Percentiles rank a stretch among this genome's conserved stretches.
phyloP scores from a whole-genome alignment of 768 basidiomycete species.

The Suillus subluteus region DNA sequence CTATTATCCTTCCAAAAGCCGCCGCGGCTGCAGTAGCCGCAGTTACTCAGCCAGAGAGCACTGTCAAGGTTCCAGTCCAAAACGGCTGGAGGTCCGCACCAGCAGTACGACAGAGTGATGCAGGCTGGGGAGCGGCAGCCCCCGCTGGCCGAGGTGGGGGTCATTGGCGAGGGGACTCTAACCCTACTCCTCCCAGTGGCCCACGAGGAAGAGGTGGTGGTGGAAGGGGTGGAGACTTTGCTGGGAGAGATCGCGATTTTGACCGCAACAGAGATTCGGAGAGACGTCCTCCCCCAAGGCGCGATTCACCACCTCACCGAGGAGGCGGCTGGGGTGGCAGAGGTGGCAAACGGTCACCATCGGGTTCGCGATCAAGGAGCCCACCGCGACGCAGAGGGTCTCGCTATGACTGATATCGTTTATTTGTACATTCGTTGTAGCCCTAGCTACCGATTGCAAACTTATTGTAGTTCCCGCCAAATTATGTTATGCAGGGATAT shows the following conservation, averaged over 20 bases:
- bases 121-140: slow-evolving; percentile 39
- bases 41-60: slow-evolving; percentile 51
- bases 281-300: slow-evolving; percentile 51
- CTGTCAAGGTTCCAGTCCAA: slow-evolving; percentile 39
- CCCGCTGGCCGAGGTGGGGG: slow-evolving; percentile 59
- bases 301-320: slow-evolving; percentile 51
- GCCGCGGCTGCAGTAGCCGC: slow-evolving; percentile 42
- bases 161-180: slow-evolving; percentile 77
- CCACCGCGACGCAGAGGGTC: slow-evolving; percentile 42
- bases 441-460: slow-evolving; percentile 1
- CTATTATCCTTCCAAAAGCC: slow-evolving; percentile 77
- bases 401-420: slow-evolving; percentile 34
- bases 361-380: slow-evolving; percentile 44
- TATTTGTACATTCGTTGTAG: neutral
- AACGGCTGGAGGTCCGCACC: slow-evolving; percentile 40
- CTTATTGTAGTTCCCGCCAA: neutral
- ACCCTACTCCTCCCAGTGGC: slow-evolving; percentile 45
- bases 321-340: slow-evolving; percentile 47
- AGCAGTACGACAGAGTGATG: slow-evolving; percentile 44
- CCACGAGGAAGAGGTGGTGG: slow-evolving; percentile 41
- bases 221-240: slow-evolving; percentile 38
- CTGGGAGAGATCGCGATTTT: slow-evolving; percentile 39
- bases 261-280: slow-evolving; percentile 46
- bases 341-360: slow-evolving; percentile 42
- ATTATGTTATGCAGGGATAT: neutral